Evolutionary conservation across 345 rosid genomes (phyloP), one percentile per base, ranked within the genome.

Genomic region (Cardamine resedifolia): DNA sequence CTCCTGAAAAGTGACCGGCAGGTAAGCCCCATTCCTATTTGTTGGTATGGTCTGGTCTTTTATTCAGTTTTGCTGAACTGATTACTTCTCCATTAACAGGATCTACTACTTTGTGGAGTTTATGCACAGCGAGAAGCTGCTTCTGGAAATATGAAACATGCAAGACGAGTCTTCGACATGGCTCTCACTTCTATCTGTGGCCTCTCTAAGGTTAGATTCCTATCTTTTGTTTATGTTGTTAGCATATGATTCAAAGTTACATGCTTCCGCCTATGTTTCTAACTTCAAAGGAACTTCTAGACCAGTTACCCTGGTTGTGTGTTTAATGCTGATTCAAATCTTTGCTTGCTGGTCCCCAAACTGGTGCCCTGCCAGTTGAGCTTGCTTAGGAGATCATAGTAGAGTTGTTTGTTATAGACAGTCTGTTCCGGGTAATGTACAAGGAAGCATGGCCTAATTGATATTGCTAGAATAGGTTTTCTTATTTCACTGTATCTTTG

Each of bases 141-240:
- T 58, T 84, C 76, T 74, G 92, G 97, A 71, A 91, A 95, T 71
- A 81, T 91, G 76, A 87, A 80, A 71, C 88, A 85, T 76, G 96
- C 98, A 71, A 91, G 99, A 79, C 84, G 85, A 84, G 87, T 87
- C 48, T 91, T 95, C 48, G 98, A 95, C 82, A 87, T 95, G 99
- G 98, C 98, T 30, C 79, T 95, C 75, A 78, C 88, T 51, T 91
- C 97, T 68, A 79, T 81, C 36, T 85, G 86, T 79, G 96, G 87
- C 77, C 91, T 91, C 72, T 78, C 91, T 28, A 50, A 7, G 83
- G 99, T 91, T 72, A 84, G 83, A 59, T 68, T 72, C 58, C 44
- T 24, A 51, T 39, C 38, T 77, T 66, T 64, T 1, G 15, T 65
- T 39, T 27, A 27, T 62, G 53, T 61, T 56, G 36, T 44, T 55